These are phyloP conservation scores for Aspergillus viridinutans DNA, from an alignment of 2,329 filamentous ascomycete species.

Conservation along the genomic window DNA sequence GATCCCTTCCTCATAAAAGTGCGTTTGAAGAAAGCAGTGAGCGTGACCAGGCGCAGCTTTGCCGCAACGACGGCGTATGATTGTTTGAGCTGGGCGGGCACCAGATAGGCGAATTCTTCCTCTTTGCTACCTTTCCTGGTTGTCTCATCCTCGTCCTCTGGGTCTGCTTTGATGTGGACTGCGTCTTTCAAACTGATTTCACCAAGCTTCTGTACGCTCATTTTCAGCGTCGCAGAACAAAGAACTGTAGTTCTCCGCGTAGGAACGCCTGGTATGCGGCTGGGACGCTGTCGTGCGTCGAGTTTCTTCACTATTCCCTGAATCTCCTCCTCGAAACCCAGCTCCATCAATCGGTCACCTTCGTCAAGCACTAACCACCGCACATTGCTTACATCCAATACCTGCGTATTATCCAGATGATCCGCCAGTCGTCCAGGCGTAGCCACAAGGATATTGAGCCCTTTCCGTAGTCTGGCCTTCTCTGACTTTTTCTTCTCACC, in stretches of 20 bases:
- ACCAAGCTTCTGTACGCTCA: constrained; percentile 89
- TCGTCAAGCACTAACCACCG: constrained; percentile 94
- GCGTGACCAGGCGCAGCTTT: constrained; percentile 83
- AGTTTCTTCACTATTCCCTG: constrained; percentile 80
- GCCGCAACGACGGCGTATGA: constrained; percentile 82
- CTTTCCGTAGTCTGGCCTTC: constrained; percentile 89
- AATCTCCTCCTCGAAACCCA: constrained; percentile 93
- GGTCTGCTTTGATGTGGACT: constrained; percentile 72
- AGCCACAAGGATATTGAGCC: constrained; percentile 90
- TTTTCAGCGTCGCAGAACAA: constrained; percentile 96
- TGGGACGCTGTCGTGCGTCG: constrained; percentile 60
- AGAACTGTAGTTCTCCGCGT: constrained; percentile 78
- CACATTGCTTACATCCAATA: constrained; percentile 79
- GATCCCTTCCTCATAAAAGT: constrained; percentile 84
- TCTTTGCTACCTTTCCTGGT: constrained; percentile 43
- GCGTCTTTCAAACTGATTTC: constrained; percentile 95
- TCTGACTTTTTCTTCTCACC: constrained; percentile 74
- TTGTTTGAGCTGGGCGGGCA: constrained; percentile 90
- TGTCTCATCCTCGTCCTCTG: constrained; percentile 52
- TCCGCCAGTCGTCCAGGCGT: constrained; percentile 89
- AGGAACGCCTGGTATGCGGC: constrained; percentile 61
- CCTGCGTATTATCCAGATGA: constrained; percentile 88
- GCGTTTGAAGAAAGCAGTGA: constrained; percentile 78
- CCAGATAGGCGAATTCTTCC: constrained; percentile 63
- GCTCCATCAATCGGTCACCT: constrained; percentile 95